phyloP scores from a whole-genome alignment of 345 rosid species.

The Pistacia integerrima region DNA sequence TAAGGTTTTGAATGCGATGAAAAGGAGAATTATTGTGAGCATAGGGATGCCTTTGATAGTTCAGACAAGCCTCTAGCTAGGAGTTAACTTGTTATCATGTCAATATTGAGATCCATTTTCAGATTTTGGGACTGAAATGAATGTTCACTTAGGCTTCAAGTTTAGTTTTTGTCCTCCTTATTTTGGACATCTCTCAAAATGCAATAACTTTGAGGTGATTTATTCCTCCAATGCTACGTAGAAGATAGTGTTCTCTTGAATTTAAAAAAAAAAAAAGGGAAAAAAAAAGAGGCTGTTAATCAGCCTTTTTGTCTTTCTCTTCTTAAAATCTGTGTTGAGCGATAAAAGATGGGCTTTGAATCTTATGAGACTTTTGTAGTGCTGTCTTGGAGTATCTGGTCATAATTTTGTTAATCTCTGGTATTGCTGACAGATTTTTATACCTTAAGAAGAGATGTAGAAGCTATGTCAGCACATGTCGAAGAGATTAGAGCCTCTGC shows the following conservation, averaged over 20 bases:
- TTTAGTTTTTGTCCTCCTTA: neutral
- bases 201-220: neutral
- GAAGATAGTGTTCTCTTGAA: neutral
- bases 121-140: neutral
- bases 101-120: neutral
- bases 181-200: neutral
- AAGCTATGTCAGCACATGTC: constrained; percentile 60
- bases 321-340: neutral
- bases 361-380: neutral
- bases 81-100: neutral
- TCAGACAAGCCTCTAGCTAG: neutral
- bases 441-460: constrained; percentile 80
- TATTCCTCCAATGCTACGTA: neutral
- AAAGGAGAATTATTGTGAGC: neutral
- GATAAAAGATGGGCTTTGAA: neutral
- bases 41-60: neutral
- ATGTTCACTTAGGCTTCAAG: neutral
- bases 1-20: neutral
- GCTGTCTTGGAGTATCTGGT: neutral
- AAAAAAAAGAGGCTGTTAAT: neutral
- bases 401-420: neutral
- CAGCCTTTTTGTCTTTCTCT: neutral
- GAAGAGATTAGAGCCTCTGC: constrained; percentile 70
- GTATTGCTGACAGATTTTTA: constrained; percentile 66
- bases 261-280: neutral